These are phyloP conservation scores for Cruciata laevipes DNA, from an alignment of 257 asterid genomes.

Conservation along the genomic window DNA sequence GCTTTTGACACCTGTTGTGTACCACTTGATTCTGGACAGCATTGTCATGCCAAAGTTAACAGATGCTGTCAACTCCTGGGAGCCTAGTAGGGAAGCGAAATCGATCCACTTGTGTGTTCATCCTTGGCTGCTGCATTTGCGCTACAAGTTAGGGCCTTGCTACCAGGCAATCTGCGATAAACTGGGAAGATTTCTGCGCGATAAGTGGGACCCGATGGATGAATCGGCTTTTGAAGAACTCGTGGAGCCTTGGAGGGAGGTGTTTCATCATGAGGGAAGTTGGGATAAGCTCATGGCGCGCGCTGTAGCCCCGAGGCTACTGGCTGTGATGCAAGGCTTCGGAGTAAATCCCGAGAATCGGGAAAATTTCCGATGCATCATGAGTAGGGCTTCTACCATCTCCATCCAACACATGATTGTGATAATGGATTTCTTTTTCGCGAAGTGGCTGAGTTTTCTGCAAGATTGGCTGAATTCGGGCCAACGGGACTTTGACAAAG, in stretches of 20 bases:
- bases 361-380: constrained; percentile 62
- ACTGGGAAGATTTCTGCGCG: constrained; percentile 67
- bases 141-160: constrained; percentile 63
- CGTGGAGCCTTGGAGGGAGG: constrained; percentile 80
- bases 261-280: constrained; percentile 75
- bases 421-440: constrained; percentile 66
- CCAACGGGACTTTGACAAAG: constrained; percentile 68
- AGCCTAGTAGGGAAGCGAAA: constrained; percentile 77
- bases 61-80: constrained; percentile 85
- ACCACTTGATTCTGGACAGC: constrained; percentile 53
- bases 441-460: no score
- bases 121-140: constrained; percentile 83
- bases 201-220: constrained; percentile 92
- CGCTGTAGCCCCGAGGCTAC: constrained; percentile 54
- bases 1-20: constrained; percentile 54
- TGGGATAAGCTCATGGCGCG: constrained; percentile 87
- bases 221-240: constrained; percentile 57
- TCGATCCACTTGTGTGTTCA: constrained; percentile 91
- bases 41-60: constrained; percentile 65
- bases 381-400: constrained; percentile 53
- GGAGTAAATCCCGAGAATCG: constrained; percentile 68
- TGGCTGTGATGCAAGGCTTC: constrained; percentile 57
- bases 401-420: constrained; percentile 81
- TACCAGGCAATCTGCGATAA: constrained; percentile 67
- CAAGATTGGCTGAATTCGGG: constrained; percentile 60